Evolutionary conservation across 208 protist species (phyloP).

Genomic region (Trypanosomatidae sp.): DNA sequence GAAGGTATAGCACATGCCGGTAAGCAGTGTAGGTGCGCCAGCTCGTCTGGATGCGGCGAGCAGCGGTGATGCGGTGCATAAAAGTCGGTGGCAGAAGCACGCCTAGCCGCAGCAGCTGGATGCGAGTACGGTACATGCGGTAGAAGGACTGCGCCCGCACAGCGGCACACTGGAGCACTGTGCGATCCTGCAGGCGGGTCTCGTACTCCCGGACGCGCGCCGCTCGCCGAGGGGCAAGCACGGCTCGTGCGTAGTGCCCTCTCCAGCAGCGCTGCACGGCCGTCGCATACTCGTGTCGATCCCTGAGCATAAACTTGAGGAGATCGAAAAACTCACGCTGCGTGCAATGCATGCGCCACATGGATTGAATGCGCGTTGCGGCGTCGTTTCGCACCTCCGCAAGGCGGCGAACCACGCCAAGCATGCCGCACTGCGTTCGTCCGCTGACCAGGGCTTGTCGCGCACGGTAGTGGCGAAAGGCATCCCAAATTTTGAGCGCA

Average conservation of each 20-base stretch:
- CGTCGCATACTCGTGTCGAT: conserved; percentile 51
- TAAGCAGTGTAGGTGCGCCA: conserved; percentile 47
- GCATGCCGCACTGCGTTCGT: neutral
- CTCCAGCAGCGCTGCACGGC: conserved; percentile 60
- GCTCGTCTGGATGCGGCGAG: conserved; percentile 40
- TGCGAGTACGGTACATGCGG: conserved; percentile 60
- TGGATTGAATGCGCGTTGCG: conserved; percentile 61
- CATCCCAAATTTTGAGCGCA: conserved; percentile 30
- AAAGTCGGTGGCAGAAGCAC: conserved; percentile 10
- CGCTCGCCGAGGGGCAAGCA: neutral
- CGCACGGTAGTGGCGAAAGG: conserved; percentile 30
- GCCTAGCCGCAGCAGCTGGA: neutral
- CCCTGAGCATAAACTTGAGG: conserved; percentile 43
- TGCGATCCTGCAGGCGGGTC: conserved; percentile 11
- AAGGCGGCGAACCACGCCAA: conserved; percentile 9
- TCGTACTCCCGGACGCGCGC: neutral
- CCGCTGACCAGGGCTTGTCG: conserved; percentile 3
- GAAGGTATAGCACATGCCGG: conserved; percentile 31
- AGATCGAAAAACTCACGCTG: conserved; percentile 17
- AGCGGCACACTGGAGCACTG: conserved; percentile 21
- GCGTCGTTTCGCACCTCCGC: conserved; percentile 28
- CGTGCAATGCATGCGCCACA: conserved; percentile 50
- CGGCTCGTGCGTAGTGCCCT: conserved; percentile 26
- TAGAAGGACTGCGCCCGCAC: conserved; percentile 45
- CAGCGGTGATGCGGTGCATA: conserved; percentile 17